Evolutionary conservation across 768 basidiomycete genomes (phyloP), one percentile per base, ranked within the genome.

Genomic region (Mycena kentingensis): DNA sequence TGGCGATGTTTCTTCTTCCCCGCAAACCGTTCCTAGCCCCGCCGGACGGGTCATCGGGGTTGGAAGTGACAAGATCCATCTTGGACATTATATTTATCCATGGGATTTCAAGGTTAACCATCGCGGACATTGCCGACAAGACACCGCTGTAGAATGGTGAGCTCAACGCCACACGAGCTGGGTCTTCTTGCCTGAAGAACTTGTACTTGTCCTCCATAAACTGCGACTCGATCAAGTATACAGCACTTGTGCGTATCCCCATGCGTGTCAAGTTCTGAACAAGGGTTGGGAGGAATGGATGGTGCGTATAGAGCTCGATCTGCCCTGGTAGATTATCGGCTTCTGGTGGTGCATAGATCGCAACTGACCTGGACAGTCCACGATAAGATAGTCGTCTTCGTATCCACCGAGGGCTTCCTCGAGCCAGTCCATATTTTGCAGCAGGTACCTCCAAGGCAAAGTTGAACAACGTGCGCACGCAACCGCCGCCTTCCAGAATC

Each of bases 191-290:
- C 90, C 89, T 89, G 72, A 99, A 99, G 73, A 97, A 99, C 65
- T 99, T 99, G 70, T 93, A 90, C 59, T 90, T 88, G 70, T 99
- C 97, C 71, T 99, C 97, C 93, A 98, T 98, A 72, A 99, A 99
- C 62, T 99, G 97, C 0, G 92, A 94, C 66, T 99, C 97, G 57
- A 99, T 85, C 35, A 99, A 82, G 67, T 98, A 99, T 26, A 84
- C 85, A 3, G 90, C 91, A 62, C 88, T 92, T n/a, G 84, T 84
- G 52, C 95, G 79, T 55, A 98, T 87, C 39, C 89, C 87, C 67
- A 95, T 77, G 43, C 85, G 78, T 60, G 79, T 71, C 56, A 93
- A 70, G 66, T 86, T 76, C 69, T 84, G 80, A n/a, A 90, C 88
- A 32, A 99, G 84, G 5, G 87, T 83, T 0, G 97, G 95, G 32